phyloP scores from a whole-genome alignment of 2,329 filamentous ascomycete genomes.

The Fusarium foetens region DNA sequence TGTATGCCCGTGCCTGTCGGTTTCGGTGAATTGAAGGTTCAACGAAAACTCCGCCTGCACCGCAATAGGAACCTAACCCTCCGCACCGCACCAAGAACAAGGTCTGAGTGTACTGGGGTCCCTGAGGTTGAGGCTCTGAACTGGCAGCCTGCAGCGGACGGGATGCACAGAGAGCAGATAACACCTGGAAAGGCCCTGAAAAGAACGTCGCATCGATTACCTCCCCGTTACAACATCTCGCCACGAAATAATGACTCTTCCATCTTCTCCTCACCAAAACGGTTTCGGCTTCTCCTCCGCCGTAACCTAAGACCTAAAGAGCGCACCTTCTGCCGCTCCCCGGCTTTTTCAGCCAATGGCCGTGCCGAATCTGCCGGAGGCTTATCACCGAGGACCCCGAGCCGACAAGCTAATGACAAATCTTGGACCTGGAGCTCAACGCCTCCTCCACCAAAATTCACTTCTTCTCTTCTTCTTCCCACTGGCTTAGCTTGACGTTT shows the following conservation, averaged over 20 bases:
- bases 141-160: not conserved
- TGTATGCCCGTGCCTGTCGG: not conserved
- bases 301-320: constrained; percentile 22
- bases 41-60: not conserved
- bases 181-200: not conserved
- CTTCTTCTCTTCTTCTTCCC: constrained; percentile 32
- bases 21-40: not conserved
- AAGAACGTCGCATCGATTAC: not conserved
- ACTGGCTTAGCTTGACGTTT: constrained; percentile 34
- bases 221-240: not conserved
- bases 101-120: not conserved
- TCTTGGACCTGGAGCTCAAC: constrained; percentile 42
- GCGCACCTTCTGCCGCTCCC: constrained; percentile 23
- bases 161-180: not conserved
- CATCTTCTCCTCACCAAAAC: constrained; percentile 16
- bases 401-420: constrained; percentile 53
- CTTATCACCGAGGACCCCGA: constrained; percentile 53
- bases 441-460: constrained; percentile 39
- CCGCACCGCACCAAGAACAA: not conserved
- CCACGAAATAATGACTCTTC: constrained; percentile 28
- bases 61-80: not conserved
- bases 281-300: constrained; percentile 18
- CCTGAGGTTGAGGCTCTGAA: not conserved
- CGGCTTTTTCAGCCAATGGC: constrained; percentile 47
- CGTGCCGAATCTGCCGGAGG: constrained; percentile 29